Conservation (phyloP, 148 eudicot species). For the Heliosperma pusillum region DNA sequence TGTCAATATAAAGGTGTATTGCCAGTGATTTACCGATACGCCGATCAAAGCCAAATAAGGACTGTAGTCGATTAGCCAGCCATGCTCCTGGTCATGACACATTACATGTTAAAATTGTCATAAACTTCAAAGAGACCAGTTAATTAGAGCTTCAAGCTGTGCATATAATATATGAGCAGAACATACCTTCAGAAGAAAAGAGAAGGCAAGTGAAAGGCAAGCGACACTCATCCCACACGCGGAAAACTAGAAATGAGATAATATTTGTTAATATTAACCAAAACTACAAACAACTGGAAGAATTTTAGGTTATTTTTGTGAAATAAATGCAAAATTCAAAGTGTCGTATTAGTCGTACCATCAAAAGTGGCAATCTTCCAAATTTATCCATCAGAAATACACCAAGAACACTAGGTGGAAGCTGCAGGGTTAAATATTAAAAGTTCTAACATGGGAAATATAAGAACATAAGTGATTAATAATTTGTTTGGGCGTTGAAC, state of each 20-base stretch:
- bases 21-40: constrained; percentile 22
- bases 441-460: not conserved
- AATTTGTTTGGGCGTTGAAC: constrained; percentile 18
- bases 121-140: not conserved
- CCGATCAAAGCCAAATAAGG: constrained; percentile 33
- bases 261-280: not conserved
- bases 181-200: constrained; percentile 28
- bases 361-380: constrained; percentile 47
- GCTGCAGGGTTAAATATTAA: constrained; percentile 25
- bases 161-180: not conserved
- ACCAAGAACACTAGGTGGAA: constrained; percentile 33
- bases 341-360: constrained; percentile 35
- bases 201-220: constrained; percentile 24
- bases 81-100: constrained; percentile 21
- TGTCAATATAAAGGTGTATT: not conserved
- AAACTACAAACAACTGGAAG: not conserved
- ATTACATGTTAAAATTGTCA: not conserved
- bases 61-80: constrained; percentile 22
- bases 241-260: constrained; percentile 19
- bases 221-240: constrained; percentile 24
- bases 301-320: not conserved
- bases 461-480: not conserved
- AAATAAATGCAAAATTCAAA: no score
- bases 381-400: constrained; percentile 42
- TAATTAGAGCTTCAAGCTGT: no score